Evolutionary conservation across 805 yeast species (phyloP).

Genomic region (Yarrowia alimentaria): DNA sequence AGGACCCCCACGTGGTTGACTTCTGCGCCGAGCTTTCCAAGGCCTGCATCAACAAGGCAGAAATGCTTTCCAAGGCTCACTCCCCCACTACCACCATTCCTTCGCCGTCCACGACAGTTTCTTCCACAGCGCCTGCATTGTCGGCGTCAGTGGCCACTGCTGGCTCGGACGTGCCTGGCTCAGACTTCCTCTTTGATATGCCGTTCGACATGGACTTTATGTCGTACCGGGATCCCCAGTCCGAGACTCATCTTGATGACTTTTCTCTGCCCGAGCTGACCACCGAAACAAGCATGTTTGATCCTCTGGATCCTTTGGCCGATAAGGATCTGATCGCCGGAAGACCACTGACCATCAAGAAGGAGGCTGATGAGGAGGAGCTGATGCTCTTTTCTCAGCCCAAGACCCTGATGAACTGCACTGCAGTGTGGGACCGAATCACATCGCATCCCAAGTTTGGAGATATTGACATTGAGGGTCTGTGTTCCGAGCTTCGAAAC

Average conservation of each 20-base stretch:
- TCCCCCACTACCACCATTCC: conserved; percentile 2
- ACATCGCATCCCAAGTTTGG: conserved; percentile 91
- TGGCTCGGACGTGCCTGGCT: conserved; percentile 8
- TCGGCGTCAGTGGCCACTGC: conserved; percentile 14
- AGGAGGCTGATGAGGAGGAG: conserved; percentile 20
- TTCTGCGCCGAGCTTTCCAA: conserved; percentile 28
- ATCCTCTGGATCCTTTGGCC: conserved; percentile 38
- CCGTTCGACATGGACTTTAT: conserved; percentile 37
- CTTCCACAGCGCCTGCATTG: neutral
- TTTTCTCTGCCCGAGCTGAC: conserved; percentile 39
- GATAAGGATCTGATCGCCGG: conserved; percentile 28
- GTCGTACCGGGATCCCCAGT: conserved; percentile 36
- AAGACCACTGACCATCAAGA: conserved; percentile 21
- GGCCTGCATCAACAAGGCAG: conserved; percentile 27
- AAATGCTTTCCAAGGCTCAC: neutral
- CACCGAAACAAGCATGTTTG: conserved; percentile 41
- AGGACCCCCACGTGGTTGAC: conserved; percentile 13
- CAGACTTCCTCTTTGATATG: conserved; percentile 35
- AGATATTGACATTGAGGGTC: conserved; percentile 90
- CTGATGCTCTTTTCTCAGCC: conserved; percentile 10
- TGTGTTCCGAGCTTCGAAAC: conserved; percentile 81
- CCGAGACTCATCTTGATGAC: conserved; percentile 37
- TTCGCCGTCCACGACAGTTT: neutral
- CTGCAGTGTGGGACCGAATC: conserved; percentile 95
- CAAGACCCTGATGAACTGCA: conserved; percentile 56